phyloP scores from a whole-genome alignment of 257 asterid species.

The Sherardia arvensis region DNA sequence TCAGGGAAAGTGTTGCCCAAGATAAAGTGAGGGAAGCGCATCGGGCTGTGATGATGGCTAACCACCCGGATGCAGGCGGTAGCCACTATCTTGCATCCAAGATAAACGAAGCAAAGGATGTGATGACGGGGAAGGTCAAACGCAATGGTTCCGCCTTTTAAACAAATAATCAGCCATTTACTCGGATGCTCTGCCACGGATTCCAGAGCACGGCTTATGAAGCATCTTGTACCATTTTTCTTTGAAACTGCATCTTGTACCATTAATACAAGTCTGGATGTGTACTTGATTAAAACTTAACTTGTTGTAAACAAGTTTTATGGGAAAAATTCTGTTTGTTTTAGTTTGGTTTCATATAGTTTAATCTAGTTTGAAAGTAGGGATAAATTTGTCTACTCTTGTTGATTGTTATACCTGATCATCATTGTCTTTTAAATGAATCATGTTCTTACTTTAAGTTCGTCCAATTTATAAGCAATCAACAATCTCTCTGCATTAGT shows the following conservation, averaged over 20 bases:
- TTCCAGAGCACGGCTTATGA: neutral
- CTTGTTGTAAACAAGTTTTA: neutral
- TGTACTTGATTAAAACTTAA: no score
- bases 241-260: no score
- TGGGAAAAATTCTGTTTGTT: neutral
- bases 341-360: neutral
- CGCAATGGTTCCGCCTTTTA: conserved; percentile 59
- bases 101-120: conserved; percentile 75
- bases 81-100: conserved; percentile 92
- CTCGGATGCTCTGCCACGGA: no score
- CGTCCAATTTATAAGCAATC: no score
- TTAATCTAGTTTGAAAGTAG: neutral
- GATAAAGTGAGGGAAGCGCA: conserved; percentile 90
- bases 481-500: no score
- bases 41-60: conserved; percentile 86
- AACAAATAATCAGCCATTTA: conserved; percentile 5
- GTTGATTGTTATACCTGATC: neutral
- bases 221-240: no score
- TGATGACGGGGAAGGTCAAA: conserved; percentile 60
- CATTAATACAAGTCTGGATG: neutral
- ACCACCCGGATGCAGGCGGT: conserved; percentile 96
- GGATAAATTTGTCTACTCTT: neutral
- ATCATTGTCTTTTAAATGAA: no score
- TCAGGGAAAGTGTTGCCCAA: conserved; percentile 58
- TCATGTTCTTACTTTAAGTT: no score